Conservation (phyloP, 495 filamentous ascomycete genomes). For the Penicillium chermesinum region DNA sequence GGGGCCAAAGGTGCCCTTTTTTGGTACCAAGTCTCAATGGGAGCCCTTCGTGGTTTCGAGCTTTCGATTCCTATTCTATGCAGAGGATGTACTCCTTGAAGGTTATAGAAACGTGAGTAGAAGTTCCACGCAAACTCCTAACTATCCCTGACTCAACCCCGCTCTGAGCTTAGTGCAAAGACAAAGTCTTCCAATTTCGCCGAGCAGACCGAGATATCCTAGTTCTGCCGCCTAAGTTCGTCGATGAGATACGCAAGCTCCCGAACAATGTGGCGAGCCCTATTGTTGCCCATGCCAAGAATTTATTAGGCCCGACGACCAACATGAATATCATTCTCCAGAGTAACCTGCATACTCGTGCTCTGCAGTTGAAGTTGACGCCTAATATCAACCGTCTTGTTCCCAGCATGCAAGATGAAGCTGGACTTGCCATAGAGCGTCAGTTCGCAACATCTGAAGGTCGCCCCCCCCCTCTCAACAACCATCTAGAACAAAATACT, state of each 20-base stretch:
- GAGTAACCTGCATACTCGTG: background rate
- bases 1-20: background rate
- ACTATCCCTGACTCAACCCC: background rate
- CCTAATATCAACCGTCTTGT: background rate
- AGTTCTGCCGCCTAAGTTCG: background rate
- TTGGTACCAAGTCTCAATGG: background rate
- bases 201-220: background rate
- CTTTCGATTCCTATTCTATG: background rate
- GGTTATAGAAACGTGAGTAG: background rate
- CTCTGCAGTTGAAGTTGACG: background rate
- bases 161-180: background rate
- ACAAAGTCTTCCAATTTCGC: background rate
- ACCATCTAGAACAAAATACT: too few relatives aligned
- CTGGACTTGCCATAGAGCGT: background rate
- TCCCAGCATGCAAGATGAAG: background rate
- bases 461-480: too few relatives aligned
- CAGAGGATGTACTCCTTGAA: background rate
- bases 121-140: background rate
- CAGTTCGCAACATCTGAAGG: background rate
- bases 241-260: conserved; percentile 1
- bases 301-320: background rate
- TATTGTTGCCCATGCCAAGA: background rate
- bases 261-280: background rate
- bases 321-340: conserved; percentile 1
- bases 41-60: background rate